Evolutionary conservation across 371 early-diverging fungal genomes (phyloP), one percentile per base, ranked within the genome.

Genomic region (Rhizopus delemar): DNA sequence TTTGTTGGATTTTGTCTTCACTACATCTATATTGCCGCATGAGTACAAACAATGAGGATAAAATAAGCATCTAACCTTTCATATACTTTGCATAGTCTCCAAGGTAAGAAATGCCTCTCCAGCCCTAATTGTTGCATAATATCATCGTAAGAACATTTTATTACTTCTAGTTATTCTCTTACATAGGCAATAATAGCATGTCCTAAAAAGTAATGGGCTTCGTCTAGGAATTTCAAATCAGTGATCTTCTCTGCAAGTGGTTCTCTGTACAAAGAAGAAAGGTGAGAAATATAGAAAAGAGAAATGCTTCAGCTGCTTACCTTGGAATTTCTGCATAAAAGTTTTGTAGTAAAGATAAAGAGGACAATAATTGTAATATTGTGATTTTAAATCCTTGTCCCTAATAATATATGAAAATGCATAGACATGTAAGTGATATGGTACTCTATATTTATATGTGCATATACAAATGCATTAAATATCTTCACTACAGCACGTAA

Each of bases 311-410:
- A 11, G 22, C 2, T 43, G 2, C 68, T 66, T 75, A 83, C 75
- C 79, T 75, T 11, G 83, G 70, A 15, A 80, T 62, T 31, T 85
- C 77, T 9, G 73, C 54, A 60, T 87, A 85, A 56, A 77, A 90
- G 35, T 75, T 78, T 56, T 87, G 86, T 53, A 90, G 59, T 8
- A 89, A 70, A 5, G 89, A 74, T 12, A 90, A 72, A 3, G 85
- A 90, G 4, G 86, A 83, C 11, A 92, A 58, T 22, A 93, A 69
- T 62, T 92, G 89, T 2, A 88, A 62, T 34, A 85, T 78, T 5
- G 86, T 85, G 48, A 91, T 69, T 57, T 88, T 90, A 45, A 92
- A 82, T 13, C 92, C 93, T 74, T 93, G 91, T 33, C 86, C 85
- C 82, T 77, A 61, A 48, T 43, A 16, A 8, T 28, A 35, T 11